These are phyloP conservation scores for Gnetum montanum DNA, from an alignment of 75 land plant species.

Conservation along the genomic window DNA sequence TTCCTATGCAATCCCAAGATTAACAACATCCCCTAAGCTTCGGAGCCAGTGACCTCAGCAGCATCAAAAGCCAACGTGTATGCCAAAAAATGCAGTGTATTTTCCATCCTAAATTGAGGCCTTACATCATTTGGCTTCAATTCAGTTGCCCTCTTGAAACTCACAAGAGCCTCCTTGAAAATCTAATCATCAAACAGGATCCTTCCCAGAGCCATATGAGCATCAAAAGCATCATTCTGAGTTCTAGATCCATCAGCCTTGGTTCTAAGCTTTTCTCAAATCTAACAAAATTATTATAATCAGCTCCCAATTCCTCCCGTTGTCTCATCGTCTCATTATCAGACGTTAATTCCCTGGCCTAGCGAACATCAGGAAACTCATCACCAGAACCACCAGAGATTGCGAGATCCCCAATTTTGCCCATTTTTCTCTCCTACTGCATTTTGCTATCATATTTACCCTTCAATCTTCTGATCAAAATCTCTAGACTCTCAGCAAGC, in stretches of 20 bases:
- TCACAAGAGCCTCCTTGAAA: constrained; percentile 62
- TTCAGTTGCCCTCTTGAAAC: constrained; percentile 74
- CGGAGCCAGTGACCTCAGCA: constrained; percentile 57
- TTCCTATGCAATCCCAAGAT: constrained; percentile 85
- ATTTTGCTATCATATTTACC: constrained; percentile 37
- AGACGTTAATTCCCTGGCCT: constrained; percentile 51
- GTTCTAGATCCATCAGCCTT: constrained; percentile 60
- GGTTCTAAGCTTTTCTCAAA: constrained; percentile 42
- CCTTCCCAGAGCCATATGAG: constrained; percentile 91
- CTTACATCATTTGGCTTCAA: constrained; percentile 74
- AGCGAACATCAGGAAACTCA: constrained; percentile 42
- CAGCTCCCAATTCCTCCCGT: constrained; percentile 47
- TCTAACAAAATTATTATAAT: constrained; percentile 46
- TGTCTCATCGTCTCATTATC: constrained; percentile 24
- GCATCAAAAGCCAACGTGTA: constrained; percentile 70
- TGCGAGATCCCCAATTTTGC: constrained; percentile 1
- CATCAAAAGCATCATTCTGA: constrained; percentile 91
- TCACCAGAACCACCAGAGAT: constrained; percentile 5
- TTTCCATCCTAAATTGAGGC: constrained; percentile 78
- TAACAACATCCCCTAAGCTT: constrained; percentile 70
- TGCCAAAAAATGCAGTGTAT: constrained; percentile 69
- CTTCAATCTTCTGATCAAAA: constrained; percentile 60
- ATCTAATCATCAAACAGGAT: constrained; percentile 72
- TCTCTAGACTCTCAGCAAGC: constrained; percentile 79
- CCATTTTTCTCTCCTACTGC: constrained; percentile 47